Conservation (phyloP, 225 moss, liverwort and hornwort species). For the Asterella californica region DNA sequence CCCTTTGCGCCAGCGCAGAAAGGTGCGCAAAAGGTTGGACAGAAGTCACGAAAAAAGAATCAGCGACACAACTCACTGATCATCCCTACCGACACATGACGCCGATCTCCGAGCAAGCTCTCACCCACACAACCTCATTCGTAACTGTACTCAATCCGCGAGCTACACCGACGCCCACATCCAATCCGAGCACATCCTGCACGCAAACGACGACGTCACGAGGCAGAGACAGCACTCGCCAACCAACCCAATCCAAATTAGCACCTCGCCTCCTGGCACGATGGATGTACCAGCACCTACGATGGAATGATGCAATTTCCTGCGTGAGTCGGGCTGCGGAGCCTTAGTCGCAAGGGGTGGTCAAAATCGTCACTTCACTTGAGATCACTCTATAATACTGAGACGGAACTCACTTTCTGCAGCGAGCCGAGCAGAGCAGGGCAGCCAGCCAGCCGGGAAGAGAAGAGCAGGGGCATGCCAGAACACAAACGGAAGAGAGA, state of each 20-base stretch:
- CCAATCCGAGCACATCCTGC: neutral
- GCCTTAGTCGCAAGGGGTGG: neutral
- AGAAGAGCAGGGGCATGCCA: neutral
- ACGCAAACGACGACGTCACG: neutral
- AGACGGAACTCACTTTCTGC: neutral
- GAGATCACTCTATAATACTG: neutral
- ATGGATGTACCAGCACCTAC: neutral
- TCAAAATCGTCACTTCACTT: neutral
- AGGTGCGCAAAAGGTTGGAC: neutral
- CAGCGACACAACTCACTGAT: neutral
- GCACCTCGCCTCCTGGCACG: neutral
- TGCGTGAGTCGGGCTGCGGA: neutral
- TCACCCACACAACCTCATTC: neutral
- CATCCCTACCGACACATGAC: neutral
- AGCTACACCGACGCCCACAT: neutral
- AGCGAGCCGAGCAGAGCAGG: neutral
- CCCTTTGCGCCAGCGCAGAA: neutral
- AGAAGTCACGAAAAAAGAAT: neutral
- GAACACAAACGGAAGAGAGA: neutral
- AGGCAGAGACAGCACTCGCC: neutral
- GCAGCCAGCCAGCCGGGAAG: neutral
- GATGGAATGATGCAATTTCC: neutral
- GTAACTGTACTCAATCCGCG: neutral
- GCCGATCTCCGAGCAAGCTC: neutral
- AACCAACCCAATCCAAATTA: neutral